Conservation (phyloP, 257 asterid genomes). For the Solanum pimpinellifolium region DNA sequence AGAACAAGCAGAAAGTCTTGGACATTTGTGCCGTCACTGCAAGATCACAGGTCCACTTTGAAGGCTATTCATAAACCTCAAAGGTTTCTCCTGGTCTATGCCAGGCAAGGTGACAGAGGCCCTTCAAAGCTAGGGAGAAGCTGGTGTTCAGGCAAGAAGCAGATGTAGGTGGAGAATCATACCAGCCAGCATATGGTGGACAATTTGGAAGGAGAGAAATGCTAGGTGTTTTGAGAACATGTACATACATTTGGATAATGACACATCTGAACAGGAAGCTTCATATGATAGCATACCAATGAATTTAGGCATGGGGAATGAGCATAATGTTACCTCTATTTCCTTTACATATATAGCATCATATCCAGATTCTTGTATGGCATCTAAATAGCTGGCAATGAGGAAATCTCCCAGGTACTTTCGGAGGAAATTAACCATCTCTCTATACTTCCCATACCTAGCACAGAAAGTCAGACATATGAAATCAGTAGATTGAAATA, state of each 20-base stretch:
- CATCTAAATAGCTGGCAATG: slow-evolving; percentile 79
- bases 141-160: not conserved
- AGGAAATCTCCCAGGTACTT: slow-evolving; percentile 94
- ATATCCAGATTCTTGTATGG: slow-evolving; percentile 73
- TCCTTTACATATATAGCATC: slow-evolving; percentile 57
- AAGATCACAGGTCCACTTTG: not conserved
- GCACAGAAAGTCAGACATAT: not conserved
- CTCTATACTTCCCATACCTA: slow-evolving; percentile 72
- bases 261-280: not conserved
- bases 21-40: not conserved
- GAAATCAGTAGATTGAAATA: not conserved
- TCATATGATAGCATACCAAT: not conserved
- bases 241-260: not conserved
- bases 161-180: not conserved
- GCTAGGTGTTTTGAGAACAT: not conserved
- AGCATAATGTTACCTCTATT: slow-evolving; percentile 55
- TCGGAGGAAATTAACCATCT: slow-evolving; percentile 65
- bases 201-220: not conserved
- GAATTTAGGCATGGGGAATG: not conserved
- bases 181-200: not conserved
- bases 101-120: not conserved
- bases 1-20: not conserved
- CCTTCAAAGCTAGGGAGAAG: not conserved
- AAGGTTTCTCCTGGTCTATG: not conserved
- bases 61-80: not conserved